These are phyloP conservation scores for Colletotrichum camelliae DNA, from an alignment of 2,329 filamentous ascomycete species.

Conservation along the genomic window DNA sequence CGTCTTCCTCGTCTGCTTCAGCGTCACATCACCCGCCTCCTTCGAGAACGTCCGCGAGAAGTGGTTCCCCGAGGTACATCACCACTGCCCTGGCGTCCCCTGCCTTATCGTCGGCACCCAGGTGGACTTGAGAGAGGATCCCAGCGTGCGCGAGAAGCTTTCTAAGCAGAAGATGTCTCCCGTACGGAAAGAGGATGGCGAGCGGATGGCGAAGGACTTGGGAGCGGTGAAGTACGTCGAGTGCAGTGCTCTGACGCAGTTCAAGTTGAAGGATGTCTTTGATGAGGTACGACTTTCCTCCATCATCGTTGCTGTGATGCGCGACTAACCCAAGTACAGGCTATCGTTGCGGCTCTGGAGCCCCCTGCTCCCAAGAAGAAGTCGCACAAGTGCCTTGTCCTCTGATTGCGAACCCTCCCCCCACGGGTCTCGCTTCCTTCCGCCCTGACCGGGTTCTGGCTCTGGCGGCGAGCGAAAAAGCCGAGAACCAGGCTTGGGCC, in stretches of 20 bases:
- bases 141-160: constrained; percentile 87
- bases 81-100: constrained; percentile 97
- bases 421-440: constrained; percentile 12
- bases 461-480: constrained; percentile 16
- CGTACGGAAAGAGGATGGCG: constrained; percentile 90
- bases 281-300: constrained; percentile 76
- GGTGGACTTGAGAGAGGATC: constrained; percentile 92
- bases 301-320: background rate
- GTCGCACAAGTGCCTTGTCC: constrained; percentile 71
- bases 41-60: constrained; percentile 99
- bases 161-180: constrained; percentile 96
- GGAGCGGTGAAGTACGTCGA: constrained; percentile 98
- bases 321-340: constrained; percentile 55
- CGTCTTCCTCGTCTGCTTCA: constrained; percentile 98
- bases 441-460: constrained; percentile 9
- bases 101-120: constrained; percentile 98
- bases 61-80: constrained; percentile 98
- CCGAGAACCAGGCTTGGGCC: constrained; percentile 21
- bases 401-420: constrained; percentile 46
- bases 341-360: constrained; percentile 94
- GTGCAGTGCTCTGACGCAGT: constrained; percentile 97
- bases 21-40: constrained; percentile 93
- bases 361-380: constrained; percentile 84
- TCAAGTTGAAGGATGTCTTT: constrained; percentile 98
- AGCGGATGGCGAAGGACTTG: constrained; percentile 96